Conservation (phyloP, 1,284 basidiomycete genomes). For the Malassezia arunalokei region DNA sequence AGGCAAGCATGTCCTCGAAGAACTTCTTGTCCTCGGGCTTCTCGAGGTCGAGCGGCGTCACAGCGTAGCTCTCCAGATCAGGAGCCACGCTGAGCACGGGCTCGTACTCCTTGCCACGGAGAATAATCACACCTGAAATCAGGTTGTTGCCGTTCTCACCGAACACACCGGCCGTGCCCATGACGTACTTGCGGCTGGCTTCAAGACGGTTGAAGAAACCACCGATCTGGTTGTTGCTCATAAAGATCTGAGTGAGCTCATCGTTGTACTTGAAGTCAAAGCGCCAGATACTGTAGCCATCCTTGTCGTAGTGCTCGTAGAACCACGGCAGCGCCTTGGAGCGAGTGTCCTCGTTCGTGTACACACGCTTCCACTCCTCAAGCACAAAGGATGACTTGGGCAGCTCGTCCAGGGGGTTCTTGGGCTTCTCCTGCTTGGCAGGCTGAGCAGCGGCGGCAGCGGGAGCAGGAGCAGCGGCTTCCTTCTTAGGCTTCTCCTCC, state of each 20-base stretch:
- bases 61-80: slow-evolving; percentile 80
- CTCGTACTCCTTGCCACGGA: slow-evolving; percentile 57
- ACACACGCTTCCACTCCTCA: slow-evolving; percentile 94
- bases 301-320: slow-evolving; percentile 61
- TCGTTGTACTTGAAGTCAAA: slow-evolving; percentile 95
- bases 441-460: slow-evolving; percentile 34
- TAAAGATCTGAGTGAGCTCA: slow-evolving; percentile 64
- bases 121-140: slow-evolving; percentile 60
- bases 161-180: slow-evolving; percentile 81
- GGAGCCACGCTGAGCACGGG: slow-evolving; percentile 54
- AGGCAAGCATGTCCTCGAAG: slow-evolving; percentile 45
- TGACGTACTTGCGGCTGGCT: slow-evolving; percentile 53
- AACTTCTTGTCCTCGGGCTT: slow-evolving; percentile 46
- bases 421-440: slow-evolving; percentile 57
- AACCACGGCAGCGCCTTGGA: slow-evolving; percentile 36
- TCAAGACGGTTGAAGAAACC: slow-evolving; percentile 86
- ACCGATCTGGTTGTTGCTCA: slow-evolving; percentile 56
- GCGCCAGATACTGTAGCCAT: slow-evolving; percentile 82
- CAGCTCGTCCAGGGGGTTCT: slow-evolving; percentile 85
- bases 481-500: slow-evolving; percentile 43
- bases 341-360: slow-evolving; percentile 86
- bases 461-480: slow-evolving; percentile 49
- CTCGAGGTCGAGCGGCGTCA: slow-evolving; percentile 52
- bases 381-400: slow-evolving; percentile 87
- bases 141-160: slow-evolving; percentile 59